A percentile compares a stretch with the other conserved stretches of the same genome.
Evolutionary conservation across 2,329 filamentous ascomycete genomes (phyloP).

Genomic region (Xenosphaeropsis pyriputrescens): DNA sequence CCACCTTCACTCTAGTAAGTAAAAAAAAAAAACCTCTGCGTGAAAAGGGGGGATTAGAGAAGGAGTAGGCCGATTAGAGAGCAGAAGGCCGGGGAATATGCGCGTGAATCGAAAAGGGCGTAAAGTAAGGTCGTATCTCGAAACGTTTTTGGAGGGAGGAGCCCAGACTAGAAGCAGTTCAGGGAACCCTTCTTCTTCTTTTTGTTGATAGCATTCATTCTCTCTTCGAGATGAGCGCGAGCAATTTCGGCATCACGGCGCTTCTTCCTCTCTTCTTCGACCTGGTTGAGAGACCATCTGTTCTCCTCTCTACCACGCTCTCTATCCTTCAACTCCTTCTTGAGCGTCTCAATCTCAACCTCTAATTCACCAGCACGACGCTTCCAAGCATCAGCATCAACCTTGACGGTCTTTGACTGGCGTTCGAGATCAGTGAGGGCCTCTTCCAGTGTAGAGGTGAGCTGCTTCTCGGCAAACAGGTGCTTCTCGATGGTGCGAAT

Average conservation of each 20-base stretch:
- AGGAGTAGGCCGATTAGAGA: no score
- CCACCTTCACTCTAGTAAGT: no score
- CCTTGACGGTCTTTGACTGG: constrained; percentile 82
- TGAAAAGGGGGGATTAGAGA: no score
- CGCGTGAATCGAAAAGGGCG: no score
- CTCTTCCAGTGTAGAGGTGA: constrained; percentile 89
- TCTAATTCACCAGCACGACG: constrained; percentile 56
- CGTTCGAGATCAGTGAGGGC: constrained; percentile 87
- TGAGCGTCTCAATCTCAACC: constrained; percentile 34
- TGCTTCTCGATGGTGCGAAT: constrained; percentile 96
- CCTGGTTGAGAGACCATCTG: constrained; percentile 66
- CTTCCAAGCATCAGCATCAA: constrained; percentile 80
- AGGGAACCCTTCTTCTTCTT: constrained; percentile 90
- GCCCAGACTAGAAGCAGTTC: constrained; percentile 60
- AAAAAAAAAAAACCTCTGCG: no score
- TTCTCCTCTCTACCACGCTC: constrained; percentile 19
- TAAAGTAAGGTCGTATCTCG: no score
- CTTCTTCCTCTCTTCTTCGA: constrained; percentile 94
- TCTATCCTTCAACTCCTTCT: constrained; percentile 22
- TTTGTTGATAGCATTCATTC: constrained; percentile 79
- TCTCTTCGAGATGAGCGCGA: constrained; percentile 76
- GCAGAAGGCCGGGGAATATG: no score
- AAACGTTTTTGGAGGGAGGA: no score
- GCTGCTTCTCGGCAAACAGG: constrained; percentile 86
- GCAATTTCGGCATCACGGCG: constrained; percentile 81